phyloP scores from a whole-genome alignment of 2,329 filamentous ascomycete genomes.

The Drechslerella coelobrocha region DNA sequence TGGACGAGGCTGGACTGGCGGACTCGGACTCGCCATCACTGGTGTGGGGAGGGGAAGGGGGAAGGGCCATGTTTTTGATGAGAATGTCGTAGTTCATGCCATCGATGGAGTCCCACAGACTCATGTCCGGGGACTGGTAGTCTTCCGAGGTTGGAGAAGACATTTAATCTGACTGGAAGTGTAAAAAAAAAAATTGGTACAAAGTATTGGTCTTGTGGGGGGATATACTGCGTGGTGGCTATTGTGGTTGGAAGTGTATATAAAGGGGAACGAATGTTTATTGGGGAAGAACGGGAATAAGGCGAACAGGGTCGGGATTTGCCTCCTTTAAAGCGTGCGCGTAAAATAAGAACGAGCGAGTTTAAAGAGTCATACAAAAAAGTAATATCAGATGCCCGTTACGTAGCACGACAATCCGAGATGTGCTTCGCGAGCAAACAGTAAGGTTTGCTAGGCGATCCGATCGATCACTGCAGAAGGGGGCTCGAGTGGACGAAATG shows the following conservation, averaged over 20 bases:
- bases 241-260: neutral
- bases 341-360: neutral
- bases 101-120: constrained; percentile 36
- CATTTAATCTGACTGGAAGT: constrained; percentile 6
- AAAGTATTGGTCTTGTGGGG: neutral
- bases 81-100: constrained; percentile 42
- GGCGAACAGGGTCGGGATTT: constrained; percentile 2
- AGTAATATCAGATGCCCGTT: neutral
- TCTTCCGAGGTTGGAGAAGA: constrained; percentile 22
- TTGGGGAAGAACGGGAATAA: neutral
- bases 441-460: neutral
- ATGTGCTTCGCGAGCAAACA: neutral
- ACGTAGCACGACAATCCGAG: neutral
- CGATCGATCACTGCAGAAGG: neutral
- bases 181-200: neutral
- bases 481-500: neutral
- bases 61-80: constrained; percentile 35
- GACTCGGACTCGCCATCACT: constrained; percentile 40
- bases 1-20: constrained; percentile 28
- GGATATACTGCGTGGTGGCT: neutral
- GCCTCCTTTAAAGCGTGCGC: neutral
- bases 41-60: constrained; percentile 34
- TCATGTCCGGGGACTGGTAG: constrained; percentile 16
- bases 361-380: neutral
- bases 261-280: neutral